Conservation (phyloP, 306 rosid species). For the Lablab purpureus region DNA sequence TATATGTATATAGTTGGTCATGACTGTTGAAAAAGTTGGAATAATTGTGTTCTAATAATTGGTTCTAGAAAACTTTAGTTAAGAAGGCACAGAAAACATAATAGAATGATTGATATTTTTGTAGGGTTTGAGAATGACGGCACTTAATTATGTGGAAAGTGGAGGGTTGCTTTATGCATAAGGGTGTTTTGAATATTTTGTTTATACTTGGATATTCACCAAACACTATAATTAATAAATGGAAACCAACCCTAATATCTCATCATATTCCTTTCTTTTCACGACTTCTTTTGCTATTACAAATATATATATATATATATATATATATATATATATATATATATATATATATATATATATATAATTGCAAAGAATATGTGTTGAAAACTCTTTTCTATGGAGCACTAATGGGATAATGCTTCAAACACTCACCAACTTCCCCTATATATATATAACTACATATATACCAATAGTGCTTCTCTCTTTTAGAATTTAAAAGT, state of each 20-base stretch:
- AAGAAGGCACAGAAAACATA: neutral
- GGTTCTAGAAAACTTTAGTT: constrained; percentile 18
- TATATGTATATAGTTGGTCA: too few species aligned
- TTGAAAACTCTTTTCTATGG: neutral
- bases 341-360: too few species aligned
- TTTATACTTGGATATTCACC: neutral
- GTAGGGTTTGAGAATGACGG: constrained; percentile 32
- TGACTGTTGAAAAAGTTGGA: neutral
- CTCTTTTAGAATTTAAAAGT: neutral
- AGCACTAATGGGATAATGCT: neutral
- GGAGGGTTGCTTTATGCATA: constrained; percentile 40
- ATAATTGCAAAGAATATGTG: too few species aligned
- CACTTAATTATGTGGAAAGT: constrained; percentile 32
- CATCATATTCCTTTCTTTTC: constrained; percentile 40
- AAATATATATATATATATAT: too few species aligned
- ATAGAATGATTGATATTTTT: constrained; percentile 37
- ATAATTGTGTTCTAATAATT: constrained; percentile 17
- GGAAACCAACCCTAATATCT: constrained; percentile 32
- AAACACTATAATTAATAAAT: constrained; percentile 21
- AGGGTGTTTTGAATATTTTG: constrained; percentile 3
- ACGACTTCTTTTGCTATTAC: constrained; percentile 24
- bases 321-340: too few species aligned
- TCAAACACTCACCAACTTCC: neutral
- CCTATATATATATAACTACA: neutral
- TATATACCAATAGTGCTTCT: neutral